Base-by-base conservation (phyloP, 2,329 filamentous ascomycete species). In the Stagonosporopsis chrysanthemi region DNA sequence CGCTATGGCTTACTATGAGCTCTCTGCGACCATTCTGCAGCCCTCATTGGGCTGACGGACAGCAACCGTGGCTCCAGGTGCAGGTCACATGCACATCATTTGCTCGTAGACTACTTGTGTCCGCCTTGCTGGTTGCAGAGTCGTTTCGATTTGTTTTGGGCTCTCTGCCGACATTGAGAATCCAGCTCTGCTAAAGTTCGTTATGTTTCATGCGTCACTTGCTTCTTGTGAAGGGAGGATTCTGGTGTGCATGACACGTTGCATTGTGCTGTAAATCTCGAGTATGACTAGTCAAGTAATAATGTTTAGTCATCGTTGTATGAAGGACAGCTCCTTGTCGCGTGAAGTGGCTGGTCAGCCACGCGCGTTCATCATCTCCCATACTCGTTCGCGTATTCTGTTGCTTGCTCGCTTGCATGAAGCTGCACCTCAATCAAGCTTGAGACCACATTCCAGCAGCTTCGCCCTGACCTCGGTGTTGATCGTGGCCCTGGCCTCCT, bases 1-100 rank as follows among this genome's bases (percentile, higher is more conserved):
- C 51, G 46, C 45, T 31, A 47, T 46, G 42, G 46, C 51, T 58
- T 54, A 6, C 14, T 28, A 3, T 44, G 35, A 44, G 31, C 43
- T 49, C 33, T 26, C 44, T 51, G 23, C 36, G 44, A 40, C 48
- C 28, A 19, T 24, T 43, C 45, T 36, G n/a, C 52, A 45, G 38
- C 35, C 39, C 52, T 62, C 46, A 65, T 62, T 66, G 63, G 65
- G 49, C 15, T 52, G 17, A 42, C 23, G 31, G 22, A 35, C 39
- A 42, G 43, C 56, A 46, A 47, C 42, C 55, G 51, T 58, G 42
- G 51, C 53, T 52, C 44, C 49, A 45, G 53, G 52, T 43, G 33
- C 40, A 58, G 55, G 53, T 58, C 43, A 58, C 53, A 33, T 44
- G 36, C 39, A 56, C 42, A 31, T 50, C 23, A 65, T 67, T 63